These are phyloP conservation scores for Phtheirospermum japonicum DNA, from an alignment of 257 asterid species.

Conservation along the genomic window DNA sequence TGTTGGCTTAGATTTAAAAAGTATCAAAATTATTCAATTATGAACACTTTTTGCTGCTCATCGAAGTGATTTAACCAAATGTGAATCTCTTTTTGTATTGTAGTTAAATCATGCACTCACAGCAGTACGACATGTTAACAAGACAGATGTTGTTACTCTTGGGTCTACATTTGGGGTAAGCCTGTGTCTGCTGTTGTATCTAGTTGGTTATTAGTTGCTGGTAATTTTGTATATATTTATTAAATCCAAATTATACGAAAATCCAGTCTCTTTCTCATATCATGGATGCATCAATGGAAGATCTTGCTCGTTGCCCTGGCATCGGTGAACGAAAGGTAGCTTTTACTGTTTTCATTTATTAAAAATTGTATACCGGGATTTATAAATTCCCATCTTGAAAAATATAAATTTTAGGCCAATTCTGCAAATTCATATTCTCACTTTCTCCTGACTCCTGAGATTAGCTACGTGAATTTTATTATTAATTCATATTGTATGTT, in stretches of 20 bases:
- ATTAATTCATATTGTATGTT: background rate
- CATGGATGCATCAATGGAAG: conserved; percentile 99
- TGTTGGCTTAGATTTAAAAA: background rate
- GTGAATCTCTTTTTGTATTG: conserved; percentile 19
- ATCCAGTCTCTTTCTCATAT: conserved; percentile 77
- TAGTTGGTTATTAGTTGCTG: background rate
- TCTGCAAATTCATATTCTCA: background rate
- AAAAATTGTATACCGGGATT: no score
- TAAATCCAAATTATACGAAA: conserved; percentile 11
- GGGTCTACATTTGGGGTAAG: conserved; percentile 98
- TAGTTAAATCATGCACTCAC: conserved; percentile 87
- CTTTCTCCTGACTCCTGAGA: background rate
- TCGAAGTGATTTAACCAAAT: conserved; percentile 22
- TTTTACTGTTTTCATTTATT: background rate
- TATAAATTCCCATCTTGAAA: background rate
- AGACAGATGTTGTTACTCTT: conserved; percentile 96
- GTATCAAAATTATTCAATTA: background rate
- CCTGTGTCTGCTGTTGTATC: conserved; percentile 5
- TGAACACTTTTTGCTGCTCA: conserved; percentile 4
- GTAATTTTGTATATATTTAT: conserved; percentile 2
- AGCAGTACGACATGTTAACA: conserved; percentile 91
- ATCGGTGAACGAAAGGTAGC: conserved; percentile 96
- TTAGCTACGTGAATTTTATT: no score
- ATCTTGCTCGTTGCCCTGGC: conserved; percentile 97
- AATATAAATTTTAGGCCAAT: background rate